phyloP scores from a whole-genome alignment of 192 early-diverging fungal genomes.

The Gaertneriomyces sp. region DNA sequence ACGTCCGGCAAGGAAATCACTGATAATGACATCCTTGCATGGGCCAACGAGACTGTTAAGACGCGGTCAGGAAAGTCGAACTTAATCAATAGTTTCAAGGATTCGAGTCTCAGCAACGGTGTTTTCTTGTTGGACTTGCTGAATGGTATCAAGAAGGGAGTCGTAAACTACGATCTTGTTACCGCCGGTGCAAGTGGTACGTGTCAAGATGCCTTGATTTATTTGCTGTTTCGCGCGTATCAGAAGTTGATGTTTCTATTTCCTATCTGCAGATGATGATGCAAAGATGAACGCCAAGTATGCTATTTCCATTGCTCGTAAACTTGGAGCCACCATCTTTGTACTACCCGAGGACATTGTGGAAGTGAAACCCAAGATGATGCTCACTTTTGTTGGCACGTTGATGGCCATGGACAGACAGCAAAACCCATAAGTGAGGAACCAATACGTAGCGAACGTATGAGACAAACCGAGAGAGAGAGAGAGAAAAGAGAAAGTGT shows the following conservation, averaged over 20 bases:
- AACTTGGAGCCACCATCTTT: slow-evolving; percentile 98
- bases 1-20: slow-evolving; percentile 80
- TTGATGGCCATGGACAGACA: slow-evolving; percentile 77
- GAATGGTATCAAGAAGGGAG: slow-evolving; percentile 87
- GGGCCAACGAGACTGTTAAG: slow-evolving; percentile 86
- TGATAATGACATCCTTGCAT: slow-evolving; percentile 88
- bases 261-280: slow-evolving; percentile 63
- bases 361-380: slow-evolving; percentile 95
- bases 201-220: too few species aligned
- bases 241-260: neutral
- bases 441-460: neutral
- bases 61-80: slow-evolving; percentile 58
- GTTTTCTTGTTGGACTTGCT: slow-evolving; percentile 88
- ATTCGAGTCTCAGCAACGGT: slow-evolving; percentile 70
- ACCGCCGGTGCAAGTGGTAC: slow-evolving; percentile 50
- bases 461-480: too few species aligned
- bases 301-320: slow-evolving; percentile 97
- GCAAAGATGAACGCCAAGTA: slow-evolving; percentile 91
- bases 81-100: slow-evolving; percentile 81
- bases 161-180: slow-evolving; percentile 85
- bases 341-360: slow-evolving; percentile 98
- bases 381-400: slow-evolving; percentile 90
- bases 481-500: too few species aligned
- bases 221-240: slow-evolving; percentile 7
- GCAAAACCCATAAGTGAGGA: slow-evolving; percentile 6